Conservation (phyloP, 1,284 basidiomycete species). For the Pulveroboletus sp. region DNA sequence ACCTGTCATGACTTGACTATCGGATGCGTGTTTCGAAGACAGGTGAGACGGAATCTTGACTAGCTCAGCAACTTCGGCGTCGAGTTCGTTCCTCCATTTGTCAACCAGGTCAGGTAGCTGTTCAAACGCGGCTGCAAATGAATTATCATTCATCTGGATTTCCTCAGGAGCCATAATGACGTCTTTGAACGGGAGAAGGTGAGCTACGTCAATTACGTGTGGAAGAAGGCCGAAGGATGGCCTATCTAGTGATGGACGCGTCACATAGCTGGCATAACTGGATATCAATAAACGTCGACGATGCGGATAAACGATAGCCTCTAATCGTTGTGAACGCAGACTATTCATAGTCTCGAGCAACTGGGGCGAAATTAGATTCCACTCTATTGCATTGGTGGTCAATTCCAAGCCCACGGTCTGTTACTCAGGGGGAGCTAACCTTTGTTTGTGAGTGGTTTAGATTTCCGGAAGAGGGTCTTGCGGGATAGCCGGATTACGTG, state of each 20-base stretch:
- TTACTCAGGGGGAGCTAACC: neutral
- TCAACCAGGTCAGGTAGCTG: neutral
- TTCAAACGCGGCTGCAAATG: neutral
- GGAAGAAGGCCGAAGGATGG: neutral
- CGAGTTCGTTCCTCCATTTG: neutral
- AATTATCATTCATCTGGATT: neutral
- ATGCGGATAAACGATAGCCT: neutral
- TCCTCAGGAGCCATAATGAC: neutral
- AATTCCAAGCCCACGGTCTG: neutral
- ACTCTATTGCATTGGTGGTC: neutral
- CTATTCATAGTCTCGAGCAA: neutral
- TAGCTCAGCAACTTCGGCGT: slow-evolving; percentile 5
- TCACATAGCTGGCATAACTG: neutral
- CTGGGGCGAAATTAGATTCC: neutral
- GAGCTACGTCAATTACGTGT: neutral
- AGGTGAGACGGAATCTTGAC: neutral
- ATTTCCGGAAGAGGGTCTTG: neutral
- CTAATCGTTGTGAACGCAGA: neutral
- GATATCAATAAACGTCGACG: neutral
- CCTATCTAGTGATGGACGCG: neutral
- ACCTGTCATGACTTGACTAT: neutral
- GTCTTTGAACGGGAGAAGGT: neutral
- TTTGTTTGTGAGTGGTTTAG: neutral
- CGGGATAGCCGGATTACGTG: neutral
- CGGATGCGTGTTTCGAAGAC: neutral